Base-by-base conservation (phyloP, 148 eudicot genomes). In the Limonium bicolor region DNA sequence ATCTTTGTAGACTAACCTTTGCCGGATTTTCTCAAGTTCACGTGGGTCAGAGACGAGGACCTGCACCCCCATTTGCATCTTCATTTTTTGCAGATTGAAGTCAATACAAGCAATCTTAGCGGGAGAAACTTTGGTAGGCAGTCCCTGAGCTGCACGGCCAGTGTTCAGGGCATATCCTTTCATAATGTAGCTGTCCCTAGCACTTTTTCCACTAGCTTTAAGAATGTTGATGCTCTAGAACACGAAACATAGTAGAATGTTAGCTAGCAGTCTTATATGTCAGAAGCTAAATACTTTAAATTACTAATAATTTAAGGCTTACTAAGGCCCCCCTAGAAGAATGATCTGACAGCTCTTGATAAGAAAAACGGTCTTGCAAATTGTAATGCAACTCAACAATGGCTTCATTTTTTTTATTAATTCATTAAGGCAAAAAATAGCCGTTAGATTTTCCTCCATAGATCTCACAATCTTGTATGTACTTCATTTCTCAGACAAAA, bases 101-200 rank as follows among this genome's bases (percentile, higher is more conserved):
- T 82, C 96, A 29, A 86, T 93, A 63, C 96, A 86, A 15, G 96
- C 96, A 62, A 82, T 82, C 55, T 62, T 72, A 5, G 96, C 96
- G 16, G 96, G 94, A 55, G 86, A 55, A 59, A 87, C 90, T 57
- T 76, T 66, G 50, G 63, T 53, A 24, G 96, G 96, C 96, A 82
- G 82, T 39, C 96, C 96, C 63, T 87, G 96, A 36, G 96, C 94
- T 48, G 96, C 96, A 51, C 96, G 94, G 5, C 96, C 96, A 15
- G 90, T 82, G 60, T 87, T 87, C 22, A 87, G 85, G 58, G 96
- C 96, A 79, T 87, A 87, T 23, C 96, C 96, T 62, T 72, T 82
- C 54, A 87, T 49, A 33, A 87, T 56, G 58, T 76, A 87, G 70
- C 96, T 87, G 47, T 87, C 94, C 62, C 58, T 79, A 14, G 86